Conservation (phyloP, 495 filamentous ascomycete species). For the Polyplosphaeria fusca region DNA sequence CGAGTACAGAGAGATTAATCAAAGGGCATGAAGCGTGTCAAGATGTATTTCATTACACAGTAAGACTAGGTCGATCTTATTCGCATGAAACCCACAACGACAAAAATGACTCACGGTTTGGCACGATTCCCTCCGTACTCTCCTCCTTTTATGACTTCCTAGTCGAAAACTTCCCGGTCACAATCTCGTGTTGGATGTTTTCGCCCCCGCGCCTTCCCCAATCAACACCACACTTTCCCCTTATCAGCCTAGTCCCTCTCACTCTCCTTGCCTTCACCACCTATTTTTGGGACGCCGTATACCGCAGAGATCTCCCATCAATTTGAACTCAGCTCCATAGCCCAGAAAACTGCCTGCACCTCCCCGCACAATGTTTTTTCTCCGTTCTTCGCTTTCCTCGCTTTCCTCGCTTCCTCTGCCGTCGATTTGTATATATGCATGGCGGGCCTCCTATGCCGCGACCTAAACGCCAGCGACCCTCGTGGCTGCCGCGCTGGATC, state of each 20-base stretch:
- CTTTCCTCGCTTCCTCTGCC: conserved; percentile 7
- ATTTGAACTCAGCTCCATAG: conserved; percentile 7
- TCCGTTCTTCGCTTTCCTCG: conserved; percentile 12
- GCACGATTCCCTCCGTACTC: too few species aligned
- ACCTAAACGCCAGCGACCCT: conserved; percentile 22
- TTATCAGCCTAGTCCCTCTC: not conserved
- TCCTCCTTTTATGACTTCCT: too few species aligned
- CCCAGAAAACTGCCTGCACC: conserved; percentile 6
- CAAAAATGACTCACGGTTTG: too few species aligned
- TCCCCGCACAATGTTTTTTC: not conserved
- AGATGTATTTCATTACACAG: too few species aligned
- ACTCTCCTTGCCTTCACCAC: not conserved
- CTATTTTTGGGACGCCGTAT: not conserved
- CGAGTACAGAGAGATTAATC: too few species aligned
- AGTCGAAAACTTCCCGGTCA: too few species aligned
- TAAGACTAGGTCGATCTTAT: too few species aligned
- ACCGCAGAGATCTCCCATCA: not conserved
- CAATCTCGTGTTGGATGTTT: too few species aligned
- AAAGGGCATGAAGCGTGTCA: too few species aligned
- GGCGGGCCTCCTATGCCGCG: conserved; percentile 11
- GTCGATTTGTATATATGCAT: conserved; percentile 1
- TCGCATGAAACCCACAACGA: too few species aligned
- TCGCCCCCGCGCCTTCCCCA: not conserved
- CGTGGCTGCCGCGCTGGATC: conserved; percentile 19
- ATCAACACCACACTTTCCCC: not conserved